Base-by-base conservation (phyloP, 2,329 filamentous ascomycete genomes). In the Chaetomiaceae sp. region DNA sequence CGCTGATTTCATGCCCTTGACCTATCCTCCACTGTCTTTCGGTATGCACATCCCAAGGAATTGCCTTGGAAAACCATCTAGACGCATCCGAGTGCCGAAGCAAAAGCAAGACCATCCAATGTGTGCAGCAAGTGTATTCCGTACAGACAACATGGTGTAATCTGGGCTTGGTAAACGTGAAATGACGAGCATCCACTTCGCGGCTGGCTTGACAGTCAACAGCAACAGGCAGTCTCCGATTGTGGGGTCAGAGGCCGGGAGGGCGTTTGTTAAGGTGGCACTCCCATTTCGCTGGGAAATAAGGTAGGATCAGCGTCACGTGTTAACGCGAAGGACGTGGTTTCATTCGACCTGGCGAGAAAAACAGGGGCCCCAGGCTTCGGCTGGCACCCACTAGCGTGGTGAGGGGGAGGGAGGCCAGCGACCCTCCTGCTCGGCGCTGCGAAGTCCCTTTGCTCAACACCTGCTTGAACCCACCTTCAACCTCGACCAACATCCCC, bases 391-490 rank as follows among this genome's bases (percentile, higher is more conserved):
- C 39, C 49, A 37, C 56, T 55, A 55, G 57, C 44, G 51, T 51
- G 54, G 56, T 55, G 58, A 58, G 58, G 58, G 55, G 53, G 54
- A 52, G n/a, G n/a, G n/a, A n/a, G n/a, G 44, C 45, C 49, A 47
- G 47, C 47, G 45, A 48, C 50, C 56, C 56, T 55, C 25, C 53
- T 54, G 38, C 45, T 37, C n/a, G n/a, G n/a, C n/a, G n/a, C n/a
- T n/a, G n/a, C n/a, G 6, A 56, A 54, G 54, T 56, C 57, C 55
- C 57, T 59, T 57, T 55, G 51, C 57, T 58, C 58, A 58, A 50
- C 54, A 55, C 50, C 51, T 53, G n/a, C n/a, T n/a, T n/a, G 52
- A 56, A 55, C 58, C 50, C 55, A 43, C 53, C 46, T 46, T 27
- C 51, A 54, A 56, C 55, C 48, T 53, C 50, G 40, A 58, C 54